Evolutionary conservation across 768 basidiomycete species (phyloP).

Genomic region (Cyclocybe cylindracea): DNA sequence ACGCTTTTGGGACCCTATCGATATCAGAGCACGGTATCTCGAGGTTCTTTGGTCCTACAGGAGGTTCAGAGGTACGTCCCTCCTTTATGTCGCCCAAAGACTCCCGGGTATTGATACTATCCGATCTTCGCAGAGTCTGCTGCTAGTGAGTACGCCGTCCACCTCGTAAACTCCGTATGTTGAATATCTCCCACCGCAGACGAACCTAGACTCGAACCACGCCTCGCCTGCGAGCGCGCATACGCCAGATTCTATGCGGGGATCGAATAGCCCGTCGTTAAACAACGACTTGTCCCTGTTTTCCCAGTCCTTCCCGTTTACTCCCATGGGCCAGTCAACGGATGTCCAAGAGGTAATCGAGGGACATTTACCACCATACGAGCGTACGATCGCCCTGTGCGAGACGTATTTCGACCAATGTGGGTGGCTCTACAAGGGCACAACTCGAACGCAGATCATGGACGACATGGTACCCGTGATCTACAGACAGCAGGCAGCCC

Average conservation of each 20-base stretch:
- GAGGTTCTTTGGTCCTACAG: conserved; percentile 68
- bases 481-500: conserved; percentile 52
- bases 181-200: conserved; percentile 22
- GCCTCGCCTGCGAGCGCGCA: conserved; percentile 19
- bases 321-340: conserved; percentile 50
- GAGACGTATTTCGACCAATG: conserved; percentile 67
- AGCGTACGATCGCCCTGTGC: conserved; percentile 53
- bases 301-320: conserved; percentile 65
- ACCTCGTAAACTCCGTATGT: conserved; percentile 15
- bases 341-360: conserved; percentile 53
- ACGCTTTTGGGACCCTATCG: conserved; percentile 61
- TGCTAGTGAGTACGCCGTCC: conserved; percentile 19
- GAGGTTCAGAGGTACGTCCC: conserved; percentile 62
- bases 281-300: conserved; percentile 44
- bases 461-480: conserved; percentile 65
- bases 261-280: conserved; percentile 17
- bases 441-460: conserved; percentile 62
- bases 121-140: conserved; percentile 20
- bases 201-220: conserved; percentile 22
- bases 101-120: conserved; percentile 1
- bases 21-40: conserved; percentile 61
- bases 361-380: conserved; percentile 52
- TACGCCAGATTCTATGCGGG: conserved; percentile 24
- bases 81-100: neutral
- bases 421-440: conserved; percentile 62